Conservation (phyloP, 192 early-diverging fungal genomes). For the Funneliformis mosseae region DNA sequence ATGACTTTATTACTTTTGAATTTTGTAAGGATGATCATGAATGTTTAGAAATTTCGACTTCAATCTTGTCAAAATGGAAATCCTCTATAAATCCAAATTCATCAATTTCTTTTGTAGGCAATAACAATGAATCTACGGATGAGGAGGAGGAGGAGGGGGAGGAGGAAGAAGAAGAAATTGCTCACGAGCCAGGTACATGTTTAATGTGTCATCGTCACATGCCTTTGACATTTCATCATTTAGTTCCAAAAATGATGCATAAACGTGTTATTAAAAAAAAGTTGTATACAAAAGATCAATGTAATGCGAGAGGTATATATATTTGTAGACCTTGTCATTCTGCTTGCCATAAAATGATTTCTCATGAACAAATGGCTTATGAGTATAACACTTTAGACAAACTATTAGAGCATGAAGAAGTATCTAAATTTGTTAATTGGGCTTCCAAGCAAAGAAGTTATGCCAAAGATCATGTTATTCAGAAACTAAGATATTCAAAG, state of each 20-base stretch:
- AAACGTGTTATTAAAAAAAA: conserved; percentile 29
- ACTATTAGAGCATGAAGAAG: conserved; percentile 35
- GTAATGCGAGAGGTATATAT: conserved; percentile 35
- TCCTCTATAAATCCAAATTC: background rate
- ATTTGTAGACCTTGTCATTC: conserved; percentile 45
- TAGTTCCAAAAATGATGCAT: conserved; percentile 40
- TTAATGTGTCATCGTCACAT: conserved; percentile 40
- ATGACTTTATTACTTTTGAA: conserved; percentile 30
- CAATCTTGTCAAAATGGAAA: background rate
- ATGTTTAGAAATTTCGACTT: conserved; percentile 21
- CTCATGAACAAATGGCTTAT: conserved; percentile 34
- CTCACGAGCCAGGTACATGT: conserved; percentile 34
- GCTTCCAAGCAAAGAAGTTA: conserved; percentile 36
- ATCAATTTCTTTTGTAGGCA: background rate
- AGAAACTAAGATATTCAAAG: conserved; percentile 13
- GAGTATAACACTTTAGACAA: conserved; percentile 40
- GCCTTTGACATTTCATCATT: conserved; percentile 46
- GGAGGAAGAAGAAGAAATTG: conserved; percentile 34
- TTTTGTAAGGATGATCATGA: conserved; percentile 12
- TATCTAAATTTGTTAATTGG: conserved; percentile 37
- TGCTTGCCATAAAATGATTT: conserved; percentile 37
- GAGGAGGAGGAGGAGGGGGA: conserved; percentile 2
- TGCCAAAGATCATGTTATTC: background rate
- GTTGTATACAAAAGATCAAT: conserved; percentile 33
- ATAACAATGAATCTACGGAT: background rate